Percentiles rank a stretch among this genome's conserved stretches.
Conservation (phyloP, 1,139 yeast genomes). For the Arxiozyma bovina region DNA sequence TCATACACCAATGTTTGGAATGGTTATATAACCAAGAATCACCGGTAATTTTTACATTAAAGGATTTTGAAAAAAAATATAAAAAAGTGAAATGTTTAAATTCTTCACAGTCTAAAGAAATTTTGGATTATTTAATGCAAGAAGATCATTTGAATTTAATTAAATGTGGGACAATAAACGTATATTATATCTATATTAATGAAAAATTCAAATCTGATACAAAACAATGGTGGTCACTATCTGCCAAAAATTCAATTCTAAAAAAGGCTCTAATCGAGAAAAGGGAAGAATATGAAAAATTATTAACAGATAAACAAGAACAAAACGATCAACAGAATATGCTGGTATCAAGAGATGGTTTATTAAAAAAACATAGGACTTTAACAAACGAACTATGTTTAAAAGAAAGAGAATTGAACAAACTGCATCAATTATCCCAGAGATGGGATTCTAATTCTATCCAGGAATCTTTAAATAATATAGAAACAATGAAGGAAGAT, state of each 20-base stretch:
- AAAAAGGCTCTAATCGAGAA: neutral
- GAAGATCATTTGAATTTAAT: slow-evolving; percentile 42
- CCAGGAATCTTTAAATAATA: neutral
- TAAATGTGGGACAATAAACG: slow-evolving; percentile 46
- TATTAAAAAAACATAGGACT: neutral
- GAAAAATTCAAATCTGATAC: slow-evolving; percentile 17
- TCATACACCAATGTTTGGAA: slow-evolving; percentile 1
- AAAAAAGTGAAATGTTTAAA: slow-evolving; percentile 31
- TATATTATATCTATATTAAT: slow-evolving; percentile 47
- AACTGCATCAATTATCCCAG: neutral
- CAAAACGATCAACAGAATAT: neutral
- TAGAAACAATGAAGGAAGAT: slow-evolving; percentile 3
- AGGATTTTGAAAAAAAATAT: slow-evolving; percentile 43
- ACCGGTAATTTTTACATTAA: slow-evolving; percentile 31
- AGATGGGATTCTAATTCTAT: neutral
- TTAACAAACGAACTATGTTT: neutral
- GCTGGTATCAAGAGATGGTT: neutral
- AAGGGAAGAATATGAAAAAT: neutral
- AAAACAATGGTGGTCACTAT: slow-evolving; percentile 6
- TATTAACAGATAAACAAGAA: neutral
- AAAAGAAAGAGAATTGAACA: neutral
- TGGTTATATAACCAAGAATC: slow-evolving; percentile 4
- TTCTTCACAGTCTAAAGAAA: slow-evolving; percentile 34
- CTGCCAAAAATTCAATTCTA: neutral
- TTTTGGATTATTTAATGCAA: slow-evolving; percentile 39